Percentiles rank a stretch among this genome's conserved stretches.
These are phyloP conservation scores for Salix arbutifolia DNA, from an alignment of 345 rosid species.

Conservation along the genomic window DNA sequence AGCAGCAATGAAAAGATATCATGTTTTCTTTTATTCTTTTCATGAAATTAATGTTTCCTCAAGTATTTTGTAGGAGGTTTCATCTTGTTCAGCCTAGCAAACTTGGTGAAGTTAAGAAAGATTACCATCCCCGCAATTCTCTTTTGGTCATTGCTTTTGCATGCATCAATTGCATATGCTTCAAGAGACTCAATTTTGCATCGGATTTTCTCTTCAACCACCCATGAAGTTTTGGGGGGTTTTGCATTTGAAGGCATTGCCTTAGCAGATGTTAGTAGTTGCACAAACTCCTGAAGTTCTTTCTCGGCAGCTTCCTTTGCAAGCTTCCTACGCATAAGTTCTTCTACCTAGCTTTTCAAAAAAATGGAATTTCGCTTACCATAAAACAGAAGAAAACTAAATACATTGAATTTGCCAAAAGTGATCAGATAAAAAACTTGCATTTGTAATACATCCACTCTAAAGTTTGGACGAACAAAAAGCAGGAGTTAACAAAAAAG, in stretches of 20 bases:
- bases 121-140: conserved; percentile 73
- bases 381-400: conserved; percentile 6
- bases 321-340: conserved; percentile 57
- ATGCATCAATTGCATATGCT: conserved; percentile 79
- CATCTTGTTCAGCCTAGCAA: conserved; percentile 11
- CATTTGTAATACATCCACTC: too few relatives aligned
- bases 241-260: conserved; percentile 52
- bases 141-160: conserved; percentile 62
- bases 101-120: conserved; percentile 13
- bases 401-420: not conserved
- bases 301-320: conserved; percentile 72
- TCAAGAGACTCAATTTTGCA: conserved; percentile 63
- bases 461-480: too few relatives aligned
- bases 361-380: not conserved
- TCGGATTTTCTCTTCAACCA: conserved; percentile 51
- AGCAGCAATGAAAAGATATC: not conserved
- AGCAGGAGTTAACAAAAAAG: too few relatives aligned
- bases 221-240: conserved; percentile 81
- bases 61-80: not conserved
- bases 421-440: not conserved
- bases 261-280: conserved; percentile 64
- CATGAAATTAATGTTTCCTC: not conserved
- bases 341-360: conserved; percentile 59
- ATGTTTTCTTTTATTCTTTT: not conserved
- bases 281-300: conserved; percentile 72